Evolutionary conservation across 495 filamentous ascomycete species (phyloP).

Genomic region (Pyrenula massariospora): DNA sequence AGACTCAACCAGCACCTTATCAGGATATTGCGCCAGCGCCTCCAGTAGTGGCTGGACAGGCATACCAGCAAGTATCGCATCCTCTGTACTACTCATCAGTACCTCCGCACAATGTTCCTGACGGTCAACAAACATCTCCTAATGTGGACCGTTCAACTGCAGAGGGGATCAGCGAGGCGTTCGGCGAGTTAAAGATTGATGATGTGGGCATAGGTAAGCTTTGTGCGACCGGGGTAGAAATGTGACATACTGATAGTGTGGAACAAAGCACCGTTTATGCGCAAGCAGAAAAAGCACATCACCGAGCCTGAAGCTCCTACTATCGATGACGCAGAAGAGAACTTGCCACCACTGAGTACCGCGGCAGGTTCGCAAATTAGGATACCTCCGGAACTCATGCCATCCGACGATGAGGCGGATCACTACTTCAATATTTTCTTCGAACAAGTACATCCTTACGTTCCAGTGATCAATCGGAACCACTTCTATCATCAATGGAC

Average conservation of each 20-base stretch:
- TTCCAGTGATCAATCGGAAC: conserved; percentile 80
- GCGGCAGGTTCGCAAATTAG: conserved; percentile 65
- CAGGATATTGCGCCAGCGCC: background rate
- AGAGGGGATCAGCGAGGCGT: conserved; percentile 63
- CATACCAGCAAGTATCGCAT: background rate
- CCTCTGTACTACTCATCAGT: background rate
- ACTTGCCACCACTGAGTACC: conserved; percentile 52
- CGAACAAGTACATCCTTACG: conserved; percentile 82
- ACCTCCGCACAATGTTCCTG: background rate
- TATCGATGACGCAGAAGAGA: conserved; percentile 64
- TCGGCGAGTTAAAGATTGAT: conserved; percentile 80
- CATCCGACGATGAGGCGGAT: conserved; percentile 68
- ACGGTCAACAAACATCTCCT: background rate
- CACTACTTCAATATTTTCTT: conserved; percentile 92
- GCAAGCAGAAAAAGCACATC: conserved; percentile 55
- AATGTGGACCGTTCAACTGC: conserved; percentile 50
- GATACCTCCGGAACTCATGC: conserved; percentile 93
- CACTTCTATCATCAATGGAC: conserved; percentile 91
- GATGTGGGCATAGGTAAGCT: conserved; percentile 75
- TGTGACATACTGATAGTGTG: conserved; percentile 12
- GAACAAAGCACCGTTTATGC: conserved; percentile 68
- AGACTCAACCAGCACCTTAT: background rate
- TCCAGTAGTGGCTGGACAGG: background rate
- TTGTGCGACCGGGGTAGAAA: background rate
- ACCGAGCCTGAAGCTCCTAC: conserved; percentile 60